A percentile compares a stretch with the other conserved stretches of the same genome.
phyloP scores from a whole-genome alignment of 306 rosid species.

The Sicyos baderoa region DNA sequence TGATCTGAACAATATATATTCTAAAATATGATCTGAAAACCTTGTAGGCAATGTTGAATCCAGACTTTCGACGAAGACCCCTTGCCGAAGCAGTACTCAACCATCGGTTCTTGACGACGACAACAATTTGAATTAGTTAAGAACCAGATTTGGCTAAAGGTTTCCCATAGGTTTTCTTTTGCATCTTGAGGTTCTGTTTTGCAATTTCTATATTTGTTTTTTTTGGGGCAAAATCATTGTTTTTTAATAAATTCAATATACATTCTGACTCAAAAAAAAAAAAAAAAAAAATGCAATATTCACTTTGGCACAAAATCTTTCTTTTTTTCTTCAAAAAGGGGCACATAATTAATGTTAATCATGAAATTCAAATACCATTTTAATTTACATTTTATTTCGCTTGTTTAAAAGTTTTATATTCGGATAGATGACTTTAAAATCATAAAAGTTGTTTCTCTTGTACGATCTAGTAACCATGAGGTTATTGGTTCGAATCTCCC shows the following conservation, averaged over 20 bases:
- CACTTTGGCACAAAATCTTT: too few relatives aligned
- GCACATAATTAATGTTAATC: too few relatives aligned
- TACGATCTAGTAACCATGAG: too few relatives aligned
- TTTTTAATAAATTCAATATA: neutral
- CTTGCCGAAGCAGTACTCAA: constrained; percentile 62
- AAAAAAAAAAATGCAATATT: too few relatives aligned
- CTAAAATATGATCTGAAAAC: neutral
- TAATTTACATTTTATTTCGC: too few relatives aligned
- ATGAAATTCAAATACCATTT: too few relatives aligned
- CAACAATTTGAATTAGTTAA: constrained; percentile 30
- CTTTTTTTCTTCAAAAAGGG: too few relatives aligned
- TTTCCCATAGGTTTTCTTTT: neutral
- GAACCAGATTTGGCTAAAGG: neutral
- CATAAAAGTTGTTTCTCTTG: too few relatives aligned
- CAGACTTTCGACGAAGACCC: constrained; percentile 74
- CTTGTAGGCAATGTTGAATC: constrained; percentile 71
- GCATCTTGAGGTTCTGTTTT: neutral
- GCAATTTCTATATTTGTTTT: neutral
- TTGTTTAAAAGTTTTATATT: too few relatives aligned
- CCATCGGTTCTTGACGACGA: constrained; percentile 55
- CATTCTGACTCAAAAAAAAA: too few relatives aligned
- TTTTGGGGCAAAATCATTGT: neutral
- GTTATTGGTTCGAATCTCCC: too few relatives aligned
- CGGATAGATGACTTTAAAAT: too few relatives aligned
- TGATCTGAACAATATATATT: neutral